phyloP scores from a whole-genome alignment of 164 flowering plant species.

The Sextonia rubra region DNA sequence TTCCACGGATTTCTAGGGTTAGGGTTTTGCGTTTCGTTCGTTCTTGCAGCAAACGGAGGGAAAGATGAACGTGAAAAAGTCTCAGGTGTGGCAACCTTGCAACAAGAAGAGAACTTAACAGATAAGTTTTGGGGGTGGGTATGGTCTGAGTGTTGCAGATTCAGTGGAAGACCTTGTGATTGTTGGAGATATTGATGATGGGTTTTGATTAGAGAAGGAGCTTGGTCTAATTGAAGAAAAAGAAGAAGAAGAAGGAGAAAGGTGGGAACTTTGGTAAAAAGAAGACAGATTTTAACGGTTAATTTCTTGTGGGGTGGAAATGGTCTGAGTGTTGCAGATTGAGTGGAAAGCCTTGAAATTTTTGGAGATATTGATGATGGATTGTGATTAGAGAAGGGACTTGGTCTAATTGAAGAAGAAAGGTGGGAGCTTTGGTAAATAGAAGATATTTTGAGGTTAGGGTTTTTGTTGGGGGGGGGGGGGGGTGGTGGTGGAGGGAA shows the following conservation, averaged over 20 bases:
- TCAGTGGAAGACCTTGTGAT: not conserved
- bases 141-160: not conserved
- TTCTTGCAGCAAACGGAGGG: not conserved
- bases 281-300: constrained; percentile 31
- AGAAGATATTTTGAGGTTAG: too few species aligned
- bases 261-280: constrained; percentile 39
- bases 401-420: too few species aligned
- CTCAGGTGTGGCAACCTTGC: constrained; percentile 49
- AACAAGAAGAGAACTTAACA: constrained; percentile 37
- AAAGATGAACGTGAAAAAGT: constrained; percentile 36
- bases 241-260: too few species aligned
- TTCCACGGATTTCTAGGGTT: not conserved
- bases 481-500: not conserved
- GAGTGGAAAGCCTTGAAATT: too few species aligned
- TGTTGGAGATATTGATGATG: not conserved
- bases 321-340: too few species aligned
- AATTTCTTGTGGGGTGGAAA: not conserved
- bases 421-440: too few species aligned
- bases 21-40: not conserved
- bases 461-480: not conserved
- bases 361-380: too few species aligned
- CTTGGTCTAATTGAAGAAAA: too few species aligned
- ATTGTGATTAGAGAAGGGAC: too few species aligned
- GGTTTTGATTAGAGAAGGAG: not conserved
- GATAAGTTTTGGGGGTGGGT: not conserved